These are phyloP conservation scores for Kwoniella shivajii DNA, from an alignment of 1,284 basidiomycete genomes.

Conservation along the genomic window DNA sequence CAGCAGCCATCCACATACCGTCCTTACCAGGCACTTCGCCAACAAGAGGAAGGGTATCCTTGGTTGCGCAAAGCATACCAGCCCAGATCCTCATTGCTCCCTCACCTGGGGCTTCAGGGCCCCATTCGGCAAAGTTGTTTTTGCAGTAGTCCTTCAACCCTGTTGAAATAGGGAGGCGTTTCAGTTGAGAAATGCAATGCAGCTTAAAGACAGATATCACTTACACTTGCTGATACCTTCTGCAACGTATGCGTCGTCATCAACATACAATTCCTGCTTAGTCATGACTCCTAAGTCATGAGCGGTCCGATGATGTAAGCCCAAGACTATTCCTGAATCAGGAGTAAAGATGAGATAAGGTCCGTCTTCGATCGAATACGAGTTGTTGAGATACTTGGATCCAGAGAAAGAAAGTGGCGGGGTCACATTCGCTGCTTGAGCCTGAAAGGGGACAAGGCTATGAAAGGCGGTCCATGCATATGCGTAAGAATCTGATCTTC, in stretches of 20 bases:
- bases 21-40: constrained; percentile 25
- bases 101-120: constrained; percentile 27
- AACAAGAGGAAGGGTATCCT: constrained; percentile 35
- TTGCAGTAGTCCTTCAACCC: constrained; percentile 18
- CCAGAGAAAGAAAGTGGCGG: constrained; percentile 28
- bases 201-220: not conserved
- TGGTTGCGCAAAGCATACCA: constrained; percentile 33
- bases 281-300: constrained; percentile 9
- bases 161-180: constrained; percentile 4
- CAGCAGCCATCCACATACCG: constrained; percentile 28
- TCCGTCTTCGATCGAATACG: constrained; percentile 30
- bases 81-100: constrained; percentile 32
- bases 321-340: constrained; percentile 29
- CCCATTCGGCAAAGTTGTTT: constrained; percentile 29
- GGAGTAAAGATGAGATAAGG: constrained; percentile 36
- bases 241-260: constrained; percentile 20
- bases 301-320: constrained; percentile 12
- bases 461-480: too few species aligned
- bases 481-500: not conserved
- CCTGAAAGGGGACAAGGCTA: constrained; percentile 32
- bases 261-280: constrained; percentile 17
- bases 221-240: constrained; percentile 11
- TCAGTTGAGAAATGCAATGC: too few species aligned
- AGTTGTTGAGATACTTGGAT: constrained; percentile 10
- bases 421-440: constrained; percentile 30